Evolutionary conservation across 352 stramenopile species (phyloP).

Genomic region (Phytophthora quininea): DNA sequence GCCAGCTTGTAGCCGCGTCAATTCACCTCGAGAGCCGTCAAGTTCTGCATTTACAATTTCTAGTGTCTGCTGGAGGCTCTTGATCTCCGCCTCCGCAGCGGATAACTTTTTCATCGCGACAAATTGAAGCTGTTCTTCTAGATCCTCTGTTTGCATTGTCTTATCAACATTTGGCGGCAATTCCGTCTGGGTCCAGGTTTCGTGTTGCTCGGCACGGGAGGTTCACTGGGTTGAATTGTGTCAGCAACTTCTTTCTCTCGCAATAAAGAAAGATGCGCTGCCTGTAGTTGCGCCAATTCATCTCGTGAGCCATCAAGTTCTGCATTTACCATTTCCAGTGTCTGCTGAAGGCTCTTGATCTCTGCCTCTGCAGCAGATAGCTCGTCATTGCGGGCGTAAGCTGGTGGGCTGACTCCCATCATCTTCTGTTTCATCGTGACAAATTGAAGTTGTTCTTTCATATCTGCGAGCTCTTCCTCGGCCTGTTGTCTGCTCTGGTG

Average conservation of each 20-base stretch:
- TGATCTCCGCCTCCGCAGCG: slow-evolving; percentile 41
- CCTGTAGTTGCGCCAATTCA: slow-evolving; percentile 57
- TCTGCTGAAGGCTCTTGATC: slow-evolving; percentile 47
- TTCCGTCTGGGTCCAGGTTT: slow-evolving; percentile 25
- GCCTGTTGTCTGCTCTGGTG: slow-evolving; percentile 41
- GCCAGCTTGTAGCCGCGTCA: slow-evolving; percentile 48
- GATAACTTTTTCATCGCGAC: slow-evolving; percentile 36
- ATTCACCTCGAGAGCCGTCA: slow-evolving; percentile 40
- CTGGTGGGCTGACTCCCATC: slow-evolving; percentile 10
- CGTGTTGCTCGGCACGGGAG: slow-evolving; percentile 1
- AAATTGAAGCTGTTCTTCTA: slow-evolving; percentile 69
- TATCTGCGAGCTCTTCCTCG: slow-evolving; percentile 37
- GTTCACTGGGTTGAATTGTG: slow-evolving; percentile 32
- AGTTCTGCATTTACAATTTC: slow-evolving; percentile 51
- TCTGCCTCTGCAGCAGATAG: slow-evolving; percentile 32
- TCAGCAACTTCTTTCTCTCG: slow-evolving; percentile 46
- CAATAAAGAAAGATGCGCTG: slow-evolving; percentile 40
- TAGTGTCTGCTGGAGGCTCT: slow-evolving; percentile 48
- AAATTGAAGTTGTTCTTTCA: slow-evolving; percentile 70
- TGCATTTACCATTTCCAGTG: slow-evolving; percentile 46
- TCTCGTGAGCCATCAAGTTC: slow-evolving; percentile 44
- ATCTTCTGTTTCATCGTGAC: slow-evolving; percentile 55
- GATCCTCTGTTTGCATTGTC: slow-evolving; percentile 28
- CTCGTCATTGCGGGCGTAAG: slow-evolving; percentile 6
- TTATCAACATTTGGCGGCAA: neutral